Evolutionary conservation across 2,329 filamentous ascomycete species (phyloP).

Genomic region (Grosmannia penicillata): DNA sequence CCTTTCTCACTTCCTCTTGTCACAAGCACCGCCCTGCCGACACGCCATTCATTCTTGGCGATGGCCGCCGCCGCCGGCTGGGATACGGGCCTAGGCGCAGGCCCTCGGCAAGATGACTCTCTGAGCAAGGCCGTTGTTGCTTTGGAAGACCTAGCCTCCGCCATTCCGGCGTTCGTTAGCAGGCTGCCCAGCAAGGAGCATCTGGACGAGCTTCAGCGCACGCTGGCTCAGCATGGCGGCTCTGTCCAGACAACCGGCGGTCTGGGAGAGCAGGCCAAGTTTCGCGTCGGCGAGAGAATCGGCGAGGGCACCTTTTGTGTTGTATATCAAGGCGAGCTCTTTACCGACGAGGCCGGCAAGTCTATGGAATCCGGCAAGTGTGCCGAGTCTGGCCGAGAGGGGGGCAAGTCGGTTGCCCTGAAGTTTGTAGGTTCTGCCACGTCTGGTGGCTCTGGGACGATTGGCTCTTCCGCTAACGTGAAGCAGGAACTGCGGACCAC

Average conservation of each 20-base stretch:
- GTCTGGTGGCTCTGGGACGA: not conserved
- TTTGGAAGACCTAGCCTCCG: conserved; percentile 5
- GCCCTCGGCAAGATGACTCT: not conserved
- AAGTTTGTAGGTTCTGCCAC: conserved; percentile 9
- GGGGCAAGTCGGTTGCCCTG: conserved; percentile 1
- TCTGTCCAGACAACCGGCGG: conserved; percentile 3
- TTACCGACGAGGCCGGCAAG: not conserved
- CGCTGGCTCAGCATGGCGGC: conserved; percentile 2
- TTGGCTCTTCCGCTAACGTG: not conserved
- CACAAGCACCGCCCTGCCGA: not conserved
- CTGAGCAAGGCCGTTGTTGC: conserved; percentile 4
- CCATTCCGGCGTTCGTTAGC: not conserved
- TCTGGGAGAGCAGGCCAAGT: conserved; percentile 2
- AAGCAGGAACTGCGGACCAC: conserved; percentile 8
- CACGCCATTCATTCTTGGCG: not conserved
- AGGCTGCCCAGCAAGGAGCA: conserved; percentile 70
- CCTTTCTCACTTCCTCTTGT: not conserved
- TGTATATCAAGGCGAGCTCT: conserved; percentile 8
- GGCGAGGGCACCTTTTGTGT: conserved; percentile 12
- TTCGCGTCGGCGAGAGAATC: conserved; percentile 7
- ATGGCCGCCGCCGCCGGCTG: conserved; percentile 7
- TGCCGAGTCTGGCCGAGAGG: no score
- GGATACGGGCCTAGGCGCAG: conserved; percentile 7
- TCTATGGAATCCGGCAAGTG: no score
- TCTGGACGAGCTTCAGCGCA: conserved; percentile 55